Evolutionary conservation across 2,329 filamentous ascomycete genomes (phyloP), one percentile per base, ranked within the genome.

Genomic region (Cytospora mali): DNA sequence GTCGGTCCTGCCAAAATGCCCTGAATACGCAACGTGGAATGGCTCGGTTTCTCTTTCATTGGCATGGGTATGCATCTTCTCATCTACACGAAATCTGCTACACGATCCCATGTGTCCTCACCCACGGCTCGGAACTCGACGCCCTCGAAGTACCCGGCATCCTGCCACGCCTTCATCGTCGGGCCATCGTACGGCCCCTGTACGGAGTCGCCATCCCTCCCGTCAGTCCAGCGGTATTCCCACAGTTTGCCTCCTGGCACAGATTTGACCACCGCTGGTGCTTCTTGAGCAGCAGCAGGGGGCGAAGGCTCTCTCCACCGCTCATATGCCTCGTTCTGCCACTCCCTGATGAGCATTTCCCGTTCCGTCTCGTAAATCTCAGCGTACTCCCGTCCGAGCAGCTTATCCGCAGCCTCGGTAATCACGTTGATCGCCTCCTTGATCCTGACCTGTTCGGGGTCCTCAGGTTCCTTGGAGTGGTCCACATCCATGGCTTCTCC

Each of bases 201-300:
- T 62, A 85, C 84, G 54, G 86, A 84, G 13, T 85, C 91, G 29
- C 86, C 90, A 71, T 97, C 94, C 48, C 93, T 84, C 21, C 91
- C 92, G 73, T 97, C 93, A 46, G 87, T 88, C 95, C 95, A 99
- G 63, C 92, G 85, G 74, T 92, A 99, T 75, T 98, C 91, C 93
- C 94, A 99, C 81, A 86, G 84, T 64, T 69, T 77, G 5, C 13
- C 27, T 27, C 10, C 58, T 13, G 35, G 3, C 55, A 52, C 66
- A 33, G 21, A 29, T 2, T 11, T 27, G 16, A 73, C 70, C 48
- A 70, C 71, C 48, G 71, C 66, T n/a, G 77, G 7, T 56, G 9
- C 51, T 35, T 53, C 11, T 59, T 52, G 1, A 61, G 59, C 42
- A 46, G 46, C 53, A 16, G 42, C 23, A 42, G 42, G 42, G 13